Evolutionary conservation across 345 rosid genomes (phyloP), one percentile per base, ranked within the genome.

Genomic region (Hibiscus trionum): DNA sequence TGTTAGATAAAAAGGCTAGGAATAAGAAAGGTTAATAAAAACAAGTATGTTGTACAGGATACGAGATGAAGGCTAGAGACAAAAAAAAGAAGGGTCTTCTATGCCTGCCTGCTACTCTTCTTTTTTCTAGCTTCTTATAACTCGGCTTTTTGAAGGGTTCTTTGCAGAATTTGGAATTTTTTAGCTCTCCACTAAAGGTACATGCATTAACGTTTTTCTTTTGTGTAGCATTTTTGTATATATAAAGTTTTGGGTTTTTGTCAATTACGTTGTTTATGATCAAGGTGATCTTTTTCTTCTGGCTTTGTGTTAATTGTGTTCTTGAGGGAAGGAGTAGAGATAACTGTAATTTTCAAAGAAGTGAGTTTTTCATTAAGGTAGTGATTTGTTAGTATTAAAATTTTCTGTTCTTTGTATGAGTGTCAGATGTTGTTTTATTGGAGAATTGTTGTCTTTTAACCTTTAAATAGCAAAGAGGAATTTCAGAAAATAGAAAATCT

Each of bases 361-460:
- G 24, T 21, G 24, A 21, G 24, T 21, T 21, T 21, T 21, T 21
- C 24, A 21, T 21, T 21, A 76, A 78, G 66, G 46, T 71, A 35
- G 64, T 46, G 14, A 31, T 14, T 24, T 73, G 80, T 79, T 69
- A 65, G 26, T 75, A 50, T 59, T 71, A 61, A 79, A 79, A 1
- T 44, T 60, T 53, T 71, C 33, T 21, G 24, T 21, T 57, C 77
- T 74, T 39, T 63, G 53, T 73, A 78, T 68, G 17, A 64, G 70
- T 78, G 85, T 75, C 74, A 77, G 78, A 53, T 70, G 29, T 61
- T 78, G 66, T 72, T 75, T 55, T 72, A 71, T 33, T 72, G 72
- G 24, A 68, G 65, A 66, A 26, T 52, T 69, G 42, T 26, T 66
- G 53, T 70, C 65, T 62, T 33, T 17, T 26, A 55, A 61, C 16